Base-by-base conservation (phyloP, 2,329 filamentous ascomycete species). In the Cercospora sojina region DNA sequence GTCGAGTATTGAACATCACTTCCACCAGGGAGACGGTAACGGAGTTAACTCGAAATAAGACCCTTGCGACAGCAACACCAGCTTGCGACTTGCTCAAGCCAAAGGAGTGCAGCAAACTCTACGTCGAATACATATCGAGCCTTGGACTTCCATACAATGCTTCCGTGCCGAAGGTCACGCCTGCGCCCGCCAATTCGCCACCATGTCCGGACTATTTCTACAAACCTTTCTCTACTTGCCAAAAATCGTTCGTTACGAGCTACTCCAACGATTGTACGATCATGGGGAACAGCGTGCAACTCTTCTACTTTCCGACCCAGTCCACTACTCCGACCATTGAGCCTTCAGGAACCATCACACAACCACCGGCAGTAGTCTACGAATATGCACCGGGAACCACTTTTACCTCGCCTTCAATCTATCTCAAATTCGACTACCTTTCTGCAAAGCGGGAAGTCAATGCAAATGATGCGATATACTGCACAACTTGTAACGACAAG, bases 391-490 rank as follows among this genome's bases (percentile, higher is more conserved):
- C 60, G 4, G 68, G 66, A 13, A 64, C 66, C 27, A 72, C 70
- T 0, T 71, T 72, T 57, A 72, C 70, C 10, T 71, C 69, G 53
- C 70, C 70, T 12, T 69, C 69, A 8, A 57, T 72, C 10, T 72
- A 72, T 35, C 57, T 72, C 13, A 70, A 69, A 16, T 72, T 69
- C 51, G 68, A 71, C 41, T 62, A 58, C 12, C 63, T 72, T 29
- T 67, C 61, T 61, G 69, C 65, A 35, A 20, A 43, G 23, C 56
- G 67, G 3, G 18, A 25, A 13, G 23, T 63, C 32, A 18, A 65
- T 5, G 32, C 38, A 13, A 49, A 59, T 43, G 49, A 32, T 18
- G 25, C 43, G 16, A 38, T 41, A 13, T 31, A 53, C 10, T 58
- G 51, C 27, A 66, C 29, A 29, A 43, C 29, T 13, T 67, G 65